phyloP scores from a whole-genome alignment of 2,329 filamentous ascomycete genomes.

The Colletotrichum sp. region DNA sequence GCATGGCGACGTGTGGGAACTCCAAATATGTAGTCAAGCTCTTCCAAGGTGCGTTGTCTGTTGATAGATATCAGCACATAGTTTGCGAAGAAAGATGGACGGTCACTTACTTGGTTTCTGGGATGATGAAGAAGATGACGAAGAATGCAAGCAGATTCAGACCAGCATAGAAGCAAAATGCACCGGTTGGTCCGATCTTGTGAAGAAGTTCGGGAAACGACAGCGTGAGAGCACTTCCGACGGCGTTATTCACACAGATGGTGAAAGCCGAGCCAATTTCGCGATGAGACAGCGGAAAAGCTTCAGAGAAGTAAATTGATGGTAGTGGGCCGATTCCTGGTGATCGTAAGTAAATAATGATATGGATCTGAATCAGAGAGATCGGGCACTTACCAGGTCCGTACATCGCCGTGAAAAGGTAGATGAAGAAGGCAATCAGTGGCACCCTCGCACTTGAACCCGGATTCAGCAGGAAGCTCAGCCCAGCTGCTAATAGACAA shows the following conservation, averaged over 20 bases:
- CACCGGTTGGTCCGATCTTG: conserved; percentile 40
- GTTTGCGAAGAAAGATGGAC: not conserved
- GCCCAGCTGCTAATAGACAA: conserved; percentile 43
- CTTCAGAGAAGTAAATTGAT: conserved; percentile 57
- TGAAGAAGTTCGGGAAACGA: conserved; percentile 52
- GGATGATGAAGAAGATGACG: conserved; percentile 68
- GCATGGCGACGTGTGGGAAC: conserved; percentile 35
- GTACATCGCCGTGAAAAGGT: conserved; percentile 58
- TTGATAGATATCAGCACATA: not conserved
- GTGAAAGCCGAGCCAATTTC: conserved; percentile 39
- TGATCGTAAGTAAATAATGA: not conserved
- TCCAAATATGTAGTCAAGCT: conserved; percentile 44
- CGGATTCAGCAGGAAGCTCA: conserved; percentile 56
- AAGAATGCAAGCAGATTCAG: conserved; percentile 65
- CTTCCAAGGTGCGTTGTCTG: conserved; percentile 52
- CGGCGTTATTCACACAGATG: conserved; percentile 33
- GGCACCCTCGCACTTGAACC: conserved; percentile 45
- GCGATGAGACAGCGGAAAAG: conserved; percentile 60
- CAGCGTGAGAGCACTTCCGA: conserved; percentile 33
- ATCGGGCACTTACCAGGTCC: conserved; percentile 41
- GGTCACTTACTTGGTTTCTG: conserved; percentile 52
- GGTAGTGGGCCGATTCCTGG: conserved; percentile 34
- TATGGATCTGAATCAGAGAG: accelerated
- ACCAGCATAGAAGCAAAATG: conserved; percentile 66
- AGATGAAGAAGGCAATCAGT: conserved; percentile 61